Evolutionary conservation across 805 yeast genomes (phyloP).

Genomic region (Candida koratica): DNA sequence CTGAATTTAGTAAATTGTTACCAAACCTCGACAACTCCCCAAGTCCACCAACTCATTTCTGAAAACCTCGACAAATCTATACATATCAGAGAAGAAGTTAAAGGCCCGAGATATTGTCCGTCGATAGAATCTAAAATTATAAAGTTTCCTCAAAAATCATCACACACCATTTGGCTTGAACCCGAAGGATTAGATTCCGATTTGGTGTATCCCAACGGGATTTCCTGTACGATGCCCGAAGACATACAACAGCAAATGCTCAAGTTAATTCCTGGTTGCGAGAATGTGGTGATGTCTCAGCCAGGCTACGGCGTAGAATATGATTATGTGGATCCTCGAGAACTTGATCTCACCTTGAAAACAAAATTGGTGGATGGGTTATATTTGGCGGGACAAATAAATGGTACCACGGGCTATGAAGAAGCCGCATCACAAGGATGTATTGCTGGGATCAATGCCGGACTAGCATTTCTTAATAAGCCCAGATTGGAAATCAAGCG

Average conservation of each 20-base stretch:
- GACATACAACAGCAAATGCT: conserved; percentile 80
- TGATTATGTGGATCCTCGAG: conserved; percentile 93
- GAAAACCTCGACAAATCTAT: conserved; percentile 75
- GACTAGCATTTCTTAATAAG: conserved; percentile 44
- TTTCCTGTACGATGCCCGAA: conserved; percentile 93
- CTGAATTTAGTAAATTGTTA: conserved; percentile 64
- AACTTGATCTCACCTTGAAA: conserved; percentile 70
- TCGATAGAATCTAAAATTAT: conserved; percentile 88
- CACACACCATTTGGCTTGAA: conserved; percentile 90
- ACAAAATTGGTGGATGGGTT: conserved; percentile 76
- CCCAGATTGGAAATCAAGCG: conserved; percentile 57
- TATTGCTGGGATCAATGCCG: conserved; percentile 94
- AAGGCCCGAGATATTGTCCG: conserved; percentile 97
- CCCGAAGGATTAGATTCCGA: conserved; percentile 91
- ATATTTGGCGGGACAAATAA: conserved; percentile 93
- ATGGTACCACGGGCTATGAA: conserved; percentile 98
- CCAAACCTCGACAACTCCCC: conserved; percentile 73
- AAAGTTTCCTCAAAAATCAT: conserved; percentile 68
- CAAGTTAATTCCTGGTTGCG: conserved; percentile 80
- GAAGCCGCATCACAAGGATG: conserved; percentile 98
- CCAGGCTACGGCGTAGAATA: conserved; percentile 99
- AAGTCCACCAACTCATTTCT: conserved; percentile 65
- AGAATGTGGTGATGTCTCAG: conserved; percentile 80
- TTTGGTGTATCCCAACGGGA: conserved; percentile 94
- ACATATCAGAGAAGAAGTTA: conserved; percentile 89